Conservation (phyloP, 345 rosid species). For the Populus ilicifolia region DNA sequence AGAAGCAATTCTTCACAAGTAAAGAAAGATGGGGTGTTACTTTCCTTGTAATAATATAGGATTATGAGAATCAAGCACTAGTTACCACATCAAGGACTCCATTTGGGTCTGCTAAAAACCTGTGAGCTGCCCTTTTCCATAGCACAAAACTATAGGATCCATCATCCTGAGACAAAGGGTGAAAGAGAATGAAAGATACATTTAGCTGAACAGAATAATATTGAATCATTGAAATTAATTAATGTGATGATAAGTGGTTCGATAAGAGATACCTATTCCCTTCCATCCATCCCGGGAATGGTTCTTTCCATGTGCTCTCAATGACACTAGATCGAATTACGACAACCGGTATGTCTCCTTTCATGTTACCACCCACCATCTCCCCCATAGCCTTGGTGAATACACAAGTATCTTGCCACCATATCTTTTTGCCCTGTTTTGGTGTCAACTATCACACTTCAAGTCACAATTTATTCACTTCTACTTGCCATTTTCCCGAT, state of each 20-base stretch:
- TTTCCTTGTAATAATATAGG: background rate
- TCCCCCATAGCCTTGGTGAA: conserved; percentile 99
- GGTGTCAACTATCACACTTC: conserved; percentile 4
- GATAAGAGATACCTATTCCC: conserved; percentile 60
- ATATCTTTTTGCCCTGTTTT: conserved; percentile 60
- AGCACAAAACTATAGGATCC: conserved; percentile 86
- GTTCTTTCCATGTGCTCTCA: conserved; percentile 85
- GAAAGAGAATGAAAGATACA: background rate
- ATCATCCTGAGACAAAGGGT: conserved; percentile 61
- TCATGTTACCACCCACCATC: conserved; percentile 68
- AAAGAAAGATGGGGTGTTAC: too few species aligned
- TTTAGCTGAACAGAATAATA: background rate
- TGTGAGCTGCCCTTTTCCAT: conserved; percentile 90
- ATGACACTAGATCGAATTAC: conserved; percentile 82
- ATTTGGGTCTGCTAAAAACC: conserved; percentile 83
- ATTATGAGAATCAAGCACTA: background rate
- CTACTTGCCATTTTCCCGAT: background rate
- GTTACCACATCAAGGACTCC: conserved; percentile 90
- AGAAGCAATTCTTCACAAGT: conserved; percentile 1
- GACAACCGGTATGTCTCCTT: conserved; percentile 79
- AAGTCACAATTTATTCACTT: conserved; percentile 3
- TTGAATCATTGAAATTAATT: too few species aligned
- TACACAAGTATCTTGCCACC: conserved; percentile 94
- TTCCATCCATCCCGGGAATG: conserved; percentile 99
- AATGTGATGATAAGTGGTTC: background rate